These are phyloP conservation scores for Penicillium sp. DNA, from an alignment of 2,329 filamentous ascomycete genomes.

Conservation along the genomic window DNA sequence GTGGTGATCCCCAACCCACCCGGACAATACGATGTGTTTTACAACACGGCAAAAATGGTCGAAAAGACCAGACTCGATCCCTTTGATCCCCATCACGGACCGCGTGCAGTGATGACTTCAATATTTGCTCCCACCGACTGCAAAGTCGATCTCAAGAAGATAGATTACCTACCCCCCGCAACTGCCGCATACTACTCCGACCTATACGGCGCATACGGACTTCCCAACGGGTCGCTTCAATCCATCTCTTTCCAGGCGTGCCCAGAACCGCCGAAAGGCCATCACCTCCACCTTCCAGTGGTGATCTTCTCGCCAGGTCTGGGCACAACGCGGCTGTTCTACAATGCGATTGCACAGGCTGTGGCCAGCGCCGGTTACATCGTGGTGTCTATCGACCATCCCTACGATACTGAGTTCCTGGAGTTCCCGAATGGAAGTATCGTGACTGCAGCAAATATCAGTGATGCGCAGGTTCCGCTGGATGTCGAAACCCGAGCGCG, in stretches of 20 bases:
- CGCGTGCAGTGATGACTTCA: conserved; percentile 31
- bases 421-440: conserved; percentile 32
- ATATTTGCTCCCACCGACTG: conserved; percentile 26
- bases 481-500: conserved; percentile 11
- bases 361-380: conserved; percentile 38
- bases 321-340: conserved; percentile 31
- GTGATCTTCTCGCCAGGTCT: conserved; percentile 37
- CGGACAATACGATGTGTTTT: conserved; percentile 11
- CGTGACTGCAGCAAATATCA: conserved; percentile 12
- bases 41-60: conserved; percentile 9
- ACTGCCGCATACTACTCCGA: conserved; percentile 29
- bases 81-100: conserved; percentile 20
- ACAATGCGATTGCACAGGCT: conserved; percentile 31
- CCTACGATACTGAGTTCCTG: conserved; percentile 37
- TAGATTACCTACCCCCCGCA: conserved; percentile 30
- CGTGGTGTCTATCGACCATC: conserved; percentile 39
- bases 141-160: conserved; percentile 4
- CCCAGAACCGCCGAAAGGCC: not conserved
- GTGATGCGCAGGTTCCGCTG: conserved; percentile 2
- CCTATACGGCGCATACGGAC: conserved; percentile 16
- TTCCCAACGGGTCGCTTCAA: conserved; percentile 31
- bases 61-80: conserved; percentile 30
- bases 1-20: not conserved
- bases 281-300: conserved; percentile 22
- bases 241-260: conserved; percentile 26